Percentiles rank a stretch among this genome's conserved stretches.
These are phyloP conservation scores for Phalaenopsis hybrid DNA, from an alignment of 116 monocot species.

Conservation along the genomic window DNA sequence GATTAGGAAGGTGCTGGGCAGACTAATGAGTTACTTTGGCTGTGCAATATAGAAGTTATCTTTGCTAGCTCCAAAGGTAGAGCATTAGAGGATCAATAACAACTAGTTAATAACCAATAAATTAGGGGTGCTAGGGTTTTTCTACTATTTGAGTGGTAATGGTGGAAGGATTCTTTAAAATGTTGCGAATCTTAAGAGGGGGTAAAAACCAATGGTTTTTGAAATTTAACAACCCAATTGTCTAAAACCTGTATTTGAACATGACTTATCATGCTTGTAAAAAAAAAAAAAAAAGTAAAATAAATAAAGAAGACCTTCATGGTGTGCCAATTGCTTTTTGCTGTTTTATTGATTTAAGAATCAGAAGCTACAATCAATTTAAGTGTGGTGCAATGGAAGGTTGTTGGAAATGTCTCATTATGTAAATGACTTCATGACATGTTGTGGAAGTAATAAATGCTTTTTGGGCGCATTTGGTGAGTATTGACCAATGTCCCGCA, in stretches of 20 bases:
- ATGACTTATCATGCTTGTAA: neutral
- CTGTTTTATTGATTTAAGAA: too few species aligned
- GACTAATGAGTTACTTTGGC: neutral
- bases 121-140: neutral
- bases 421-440: too few species aligned
- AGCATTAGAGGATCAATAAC: neutral
- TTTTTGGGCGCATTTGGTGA: too few species aligned
- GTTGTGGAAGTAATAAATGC: too few species aligned
- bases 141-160: neutral
- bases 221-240: neutral
- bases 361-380: too few species aligned
- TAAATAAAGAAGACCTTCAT: neutral
- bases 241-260: neutral
- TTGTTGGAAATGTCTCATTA: too few species aligned
- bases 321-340: too few species aligned
- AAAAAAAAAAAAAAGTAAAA: neutral
- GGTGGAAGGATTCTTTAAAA: neutral
- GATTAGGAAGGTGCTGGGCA: neutral
- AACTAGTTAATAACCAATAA: neutral
- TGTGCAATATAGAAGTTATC: neutral
- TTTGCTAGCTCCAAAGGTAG: neutral
- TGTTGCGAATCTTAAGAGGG: neutral
- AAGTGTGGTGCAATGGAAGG: too few species aligned
- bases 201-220: neutral
- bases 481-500: too few species aligned